Percentiles rank a stretch among this genome's conserved stretches.
Conservation (phyloP, 805 yeast genomes). For the Scheffersomyces lignosus region DNA sequence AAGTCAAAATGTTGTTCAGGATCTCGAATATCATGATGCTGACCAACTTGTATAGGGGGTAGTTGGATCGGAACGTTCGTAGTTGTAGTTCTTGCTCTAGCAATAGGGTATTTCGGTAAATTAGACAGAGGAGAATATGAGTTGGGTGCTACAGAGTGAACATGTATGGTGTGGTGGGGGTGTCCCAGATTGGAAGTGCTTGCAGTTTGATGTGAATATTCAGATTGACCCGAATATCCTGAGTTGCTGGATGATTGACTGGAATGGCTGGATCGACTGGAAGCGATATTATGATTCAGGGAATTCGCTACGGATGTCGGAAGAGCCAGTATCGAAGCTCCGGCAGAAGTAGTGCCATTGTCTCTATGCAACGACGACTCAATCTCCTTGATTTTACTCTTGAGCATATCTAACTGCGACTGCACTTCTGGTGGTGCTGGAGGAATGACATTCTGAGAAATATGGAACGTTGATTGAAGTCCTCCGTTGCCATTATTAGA, state of each 20-base stretch:
- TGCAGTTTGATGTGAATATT: neutral
- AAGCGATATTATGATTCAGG: neutral
- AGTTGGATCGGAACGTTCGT: slow-evolving; percentile 2
- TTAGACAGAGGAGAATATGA: neutral
- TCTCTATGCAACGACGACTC: slow-evolving; percentile 19
- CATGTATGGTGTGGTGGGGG: too few relatives aligned
- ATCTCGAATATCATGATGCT: slow-evolving; percentile 2
- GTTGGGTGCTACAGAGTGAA: neutral
- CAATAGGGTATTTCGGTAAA: too few relatives aligned
- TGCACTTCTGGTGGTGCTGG: neutral
- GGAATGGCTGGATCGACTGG: neutral
- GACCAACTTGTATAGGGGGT: slow-evolving; percentile 2
- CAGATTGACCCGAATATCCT: neutral
- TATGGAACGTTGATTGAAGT: slow-evolving; percentile 1
- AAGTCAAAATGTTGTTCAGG: neutral
- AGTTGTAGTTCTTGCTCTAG: neutral
- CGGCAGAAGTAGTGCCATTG: neutral
- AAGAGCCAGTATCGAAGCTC: too few relatives aligned
- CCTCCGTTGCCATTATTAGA: neutral
- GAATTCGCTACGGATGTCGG: too few relatives aligned
- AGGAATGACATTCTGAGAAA: neutral
- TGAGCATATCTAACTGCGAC: slow-evolving; percentile 34
- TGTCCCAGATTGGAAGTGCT: neutral
- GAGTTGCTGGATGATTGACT: neutral
- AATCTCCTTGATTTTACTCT: slow-evolving; percentile 42